Evolutionary conservation across 2,329 filamentous ascomycete genomes (phyloP).

Genomic region (Dothiorella sarmentorum): DNA sequence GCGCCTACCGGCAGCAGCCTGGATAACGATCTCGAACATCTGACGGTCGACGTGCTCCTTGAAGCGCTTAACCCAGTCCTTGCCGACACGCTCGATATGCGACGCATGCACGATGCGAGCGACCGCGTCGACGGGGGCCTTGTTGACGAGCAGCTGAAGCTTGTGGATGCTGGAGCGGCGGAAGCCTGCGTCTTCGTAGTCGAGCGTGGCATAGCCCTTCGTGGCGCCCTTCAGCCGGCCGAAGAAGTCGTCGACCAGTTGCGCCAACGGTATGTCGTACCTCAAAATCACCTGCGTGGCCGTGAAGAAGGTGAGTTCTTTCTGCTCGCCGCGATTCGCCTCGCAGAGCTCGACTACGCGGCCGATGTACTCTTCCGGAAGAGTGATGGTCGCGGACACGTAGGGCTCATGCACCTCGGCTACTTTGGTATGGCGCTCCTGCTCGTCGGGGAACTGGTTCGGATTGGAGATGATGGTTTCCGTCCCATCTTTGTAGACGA

Average conservation of each 20-base stretch:
- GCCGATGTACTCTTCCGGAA: slow-evolving; percentile 91
- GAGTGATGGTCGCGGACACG: slow-evolving; percentile 78
- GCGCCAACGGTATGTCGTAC: slow-evolving; percentile 82
- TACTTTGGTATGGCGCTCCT: slow-evolving; percentile 50
- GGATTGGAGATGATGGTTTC: slow-evolving; percentile 82
- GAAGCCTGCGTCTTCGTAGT: slow-evolving; percentile 96
- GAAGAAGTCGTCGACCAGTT: slow-evolving; percentile 95
- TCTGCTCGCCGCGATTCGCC: slow-evolving; percentile 79
- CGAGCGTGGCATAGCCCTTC: slow-evolving; percentile 91
- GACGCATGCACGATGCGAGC: slow-evolving; percentile 82
- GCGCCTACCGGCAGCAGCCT: slow-evolving; percentile 77
- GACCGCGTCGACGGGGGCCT: slow-evolving; percentile 87
- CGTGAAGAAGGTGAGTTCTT: slow-evolving; percentile 86
- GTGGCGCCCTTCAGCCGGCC: slow-evolving; percentile 91
- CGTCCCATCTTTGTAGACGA: slow-evolving; percentile 72
- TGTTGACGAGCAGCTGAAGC: slow-evolving; percentile 90
- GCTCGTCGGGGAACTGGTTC: slow-evolving; percentile 76
- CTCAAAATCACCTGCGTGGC: slow-evolving; percentile 89
- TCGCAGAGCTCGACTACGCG: slow-evolving; percentile 95
- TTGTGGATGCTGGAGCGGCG: slow-evolving; percentile 76
- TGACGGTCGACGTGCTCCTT: slow-evolving; percentile 95
- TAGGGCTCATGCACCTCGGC: slow-evolving; percentile 68
- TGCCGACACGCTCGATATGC: slow-evolving; percentile 75
- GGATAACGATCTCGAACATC: slow-evolving; percentile 96
- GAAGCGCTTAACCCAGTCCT: slow-evolving; percentile 91